Percentiles rank a stretch among this genome's conserved stretches.
Evolutionary conservation across 1,139 yeast species (phyloP).

Genomic region (Eremothecium cymbalariae): DNA sequence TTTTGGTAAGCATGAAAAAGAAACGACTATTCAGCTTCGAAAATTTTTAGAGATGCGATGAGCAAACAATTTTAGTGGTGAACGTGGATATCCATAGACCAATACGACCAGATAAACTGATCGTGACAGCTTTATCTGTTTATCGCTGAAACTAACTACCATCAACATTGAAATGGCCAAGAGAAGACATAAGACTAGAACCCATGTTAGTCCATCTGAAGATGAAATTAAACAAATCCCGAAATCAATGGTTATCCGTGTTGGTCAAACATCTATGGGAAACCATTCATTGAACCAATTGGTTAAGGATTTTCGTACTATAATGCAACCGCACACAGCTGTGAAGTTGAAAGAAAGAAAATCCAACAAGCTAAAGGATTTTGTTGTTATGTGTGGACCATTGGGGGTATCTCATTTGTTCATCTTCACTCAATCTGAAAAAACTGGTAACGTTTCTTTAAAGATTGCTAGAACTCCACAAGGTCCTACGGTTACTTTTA

Average conservation of each 20-base stretch:
- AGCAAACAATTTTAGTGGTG: neutral
- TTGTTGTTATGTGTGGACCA: slow-evolving; percentile 95
- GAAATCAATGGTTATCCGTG: slow-evolving; percentile 83
- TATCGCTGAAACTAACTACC: neutral
- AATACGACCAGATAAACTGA: neutral
- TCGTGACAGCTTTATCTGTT: slow-evolving; percentile 1
- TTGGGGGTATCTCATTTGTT: slow-evolving; percentile 84
- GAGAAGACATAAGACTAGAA: slow-evolving; percentile 59
- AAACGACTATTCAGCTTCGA: slow-evolving; percentile 2
- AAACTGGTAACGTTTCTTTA: slow-evolving; percentile 70
- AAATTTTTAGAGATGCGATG: slow-evolving; percentile 6
- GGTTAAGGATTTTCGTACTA: slow-evolving; percentile 76
- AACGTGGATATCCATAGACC: neutral
- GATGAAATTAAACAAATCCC: slow-evolving; percentile 69
- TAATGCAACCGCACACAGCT: slow-evolving; percentile 97
- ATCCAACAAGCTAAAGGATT: slow-evolving; percentile 79
- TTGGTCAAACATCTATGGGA: slow-evolving; percentile 63
- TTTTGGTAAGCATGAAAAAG: slow-evolving; percentile 1
- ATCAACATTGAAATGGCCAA: slow-evolving; percentile 29
- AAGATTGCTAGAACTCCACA: slow-evolving; percentile 83
- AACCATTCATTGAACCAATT: slow-evolving; percentile 78
- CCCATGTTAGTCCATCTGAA: slow-evolving; percentile 60
- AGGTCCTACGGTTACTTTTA: slow-evolving; percentile 89
- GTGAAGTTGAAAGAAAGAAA: slow-evolving; percentile 79
- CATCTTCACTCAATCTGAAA: slow-evolving; percentile 74